Percentiles rank a stretch among this genome's conserved stretches.
Conservation (phyloP, 768 basidiomycete genomes). For the Tylopilus intermedius region DNA sequence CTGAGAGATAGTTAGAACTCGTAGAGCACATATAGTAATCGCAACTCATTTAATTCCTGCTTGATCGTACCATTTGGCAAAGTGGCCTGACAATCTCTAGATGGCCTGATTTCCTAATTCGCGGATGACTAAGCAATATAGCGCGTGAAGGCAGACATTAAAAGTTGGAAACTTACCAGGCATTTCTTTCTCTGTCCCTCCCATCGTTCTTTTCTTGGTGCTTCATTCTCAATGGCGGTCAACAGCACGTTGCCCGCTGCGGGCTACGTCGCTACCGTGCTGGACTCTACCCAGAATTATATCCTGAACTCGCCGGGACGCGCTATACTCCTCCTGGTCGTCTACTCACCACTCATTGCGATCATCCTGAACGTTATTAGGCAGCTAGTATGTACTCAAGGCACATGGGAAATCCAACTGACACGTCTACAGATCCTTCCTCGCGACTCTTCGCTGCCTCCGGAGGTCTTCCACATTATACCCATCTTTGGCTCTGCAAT, state of each 20-base stretch:
- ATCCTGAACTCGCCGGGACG: conserved; percentile 23
- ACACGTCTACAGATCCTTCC: conserved; percentile 52
- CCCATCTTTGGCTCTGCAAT: conserved; percentile 89
- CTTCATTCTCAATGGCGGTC: conserved; percentile 22
- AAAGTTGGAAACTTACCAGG: not conserved
- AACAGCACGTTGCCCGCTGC: conserved; percentile 16
- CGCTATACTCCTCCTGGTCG: conserved; percentile 37
- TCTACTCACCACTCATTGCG: conserved; percentile 65
- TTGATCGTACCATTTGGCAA: too few species aligned
- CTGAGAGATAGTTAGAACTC: conserved; percentile 2
- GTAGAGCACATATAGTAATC: not conserved
- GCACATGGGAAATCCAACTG: not conserved
- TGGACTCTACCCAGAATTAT: conserved; percentile 19
- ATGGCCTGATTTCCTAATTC: not conserved
- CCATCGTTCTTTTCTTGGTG: not conserved
- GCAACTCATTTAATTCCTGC: not conserved
- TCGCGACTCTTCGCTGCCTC: conserved; percentile 68
- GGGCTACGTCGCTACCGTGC: conserved; percentile 23
- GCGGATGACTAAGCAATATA: conserved; percentile 23
- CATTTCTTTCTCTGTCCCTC: not conserved
- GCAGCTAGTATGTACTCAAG: conserved; percentile 58
- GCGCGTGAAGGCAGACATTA: not conserved
- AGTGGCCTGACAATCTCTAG: conserved; percentile 16
- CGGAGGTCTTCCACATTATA: conserved; percentile 88
- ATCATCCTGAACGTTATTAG: conserved; percentile 70